Conservation (phyloP, 148 eudicot genomes). For the Tetragonia tetragonoides region DNA sequence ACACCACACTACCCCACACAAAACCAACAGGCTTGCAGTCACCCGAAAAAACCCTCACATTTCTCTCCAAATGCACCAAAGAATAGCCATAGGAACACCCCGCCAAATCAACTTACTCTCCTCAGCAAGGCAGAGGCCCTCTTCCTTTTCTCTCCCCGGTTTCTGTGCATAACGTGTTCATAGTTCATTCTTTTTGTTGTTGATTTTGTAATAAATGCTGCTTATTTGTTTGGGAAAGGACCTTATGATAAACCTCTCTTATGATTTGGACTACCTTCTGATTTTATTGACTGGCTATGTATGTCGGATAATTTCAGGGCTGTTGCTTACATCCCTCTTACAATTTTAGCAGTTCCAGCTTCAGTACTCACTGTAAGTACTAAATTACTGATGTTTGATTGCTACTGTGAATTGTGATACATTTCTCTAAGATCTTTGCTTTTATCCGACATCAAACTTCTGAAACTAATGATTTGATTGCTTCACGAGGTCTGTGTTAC, state of each 20-base stretch:
- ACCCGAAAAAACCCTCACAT: no score
- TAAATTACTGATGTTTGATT: conserved; percentile 1
- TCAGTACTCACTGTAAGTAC: conserved; percentile 84
- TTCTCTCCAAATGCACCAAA: no score
- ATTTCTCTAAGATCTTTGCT: neutral
- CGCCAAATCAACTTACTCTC: no score
- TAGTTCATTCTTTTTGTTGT: neutral
- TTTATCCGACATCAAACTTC: conserved; percentile 9
- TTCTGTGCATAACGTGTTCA: neutral
- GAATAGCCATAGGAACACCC: no score
- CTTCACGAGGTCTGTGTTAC: neutral
- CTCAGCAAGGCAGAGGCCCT: neutral
- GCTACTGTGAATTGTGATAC: neutral
- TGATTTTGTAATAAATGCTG: neutral
- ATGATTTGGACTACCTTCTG: neutral
- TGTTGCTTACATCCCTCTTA: conserved; percentile 86
- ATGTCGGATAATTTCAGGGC: conserved; percentile 51
- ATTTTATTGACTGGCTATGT: conserved; percentile 16
- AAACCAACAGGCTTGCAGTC: no score
- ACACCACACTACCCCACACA: no score
- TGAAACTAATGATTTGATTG: neutral
- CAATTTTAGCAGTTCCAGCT: conserved; percentile 95
- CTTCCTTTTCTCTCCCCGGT: neutral
- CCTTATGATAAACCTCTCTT: neutral
- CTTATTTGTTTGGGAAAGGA: neutral